A percentile compares a stretch with the other conserved stretches of the same genome.
phyloP scores from a whole-genome alignment of 176 grass and related monocot genomes.

The Lolium rigidum region DNA sequence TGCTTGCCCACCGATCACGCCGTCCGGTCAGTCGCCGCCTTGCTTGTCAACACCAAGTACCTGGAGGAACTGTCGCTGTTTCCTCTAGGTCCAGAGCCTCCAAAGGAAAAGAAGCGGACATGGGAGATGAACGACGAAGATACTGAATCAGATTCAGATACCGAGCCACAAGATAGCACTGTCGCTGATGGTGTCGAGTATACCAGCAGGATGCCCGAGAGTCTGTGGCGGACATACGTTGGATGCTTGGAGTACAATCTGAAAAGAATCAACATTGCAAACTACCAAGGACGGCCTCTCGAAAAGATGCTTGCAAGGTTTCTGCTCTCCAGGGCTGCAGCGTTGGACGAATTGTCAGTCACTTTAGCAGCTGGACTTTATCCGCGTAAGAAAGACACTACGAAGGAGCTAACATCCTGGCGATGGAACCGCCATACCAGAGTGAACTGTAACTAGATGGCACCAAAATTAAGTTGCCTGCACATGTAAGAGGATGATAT shows the following conservation, averaged over 20 bases:
- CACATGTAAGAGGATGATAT: too few species aligned
- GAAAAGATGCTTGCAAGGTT: slow-evolving; percentile 27
- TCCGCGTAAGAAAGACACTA: neutral
- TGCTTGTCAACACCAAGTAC: neutral
- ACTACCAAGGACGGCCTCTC: neutral
- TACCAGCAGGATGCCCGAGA: neutral
- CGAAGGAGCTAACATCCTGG: neutral
- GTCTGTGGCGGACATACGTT: neutral
- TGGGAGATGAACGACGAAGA: neutral
- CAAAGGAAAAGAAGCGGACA: neutral
- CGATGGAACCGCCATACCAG: neutral
- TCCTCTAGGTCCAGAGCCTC: neutral
- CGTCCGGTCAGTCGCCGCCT: neutral
- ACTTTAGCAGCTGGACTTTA: neutral
- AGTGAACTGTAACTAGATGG: neutral
- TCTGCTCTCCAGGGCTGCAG: slow-evolving; percentile 10
- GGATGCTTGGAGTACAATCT: neutral
- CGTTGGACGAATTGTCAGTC: neutral
- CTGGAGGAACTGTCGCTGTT: neutral
- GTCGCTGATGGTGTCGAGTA: too few species aligned
- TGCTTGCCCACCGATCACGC: neutral
- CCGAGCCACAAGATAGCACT: neutral
- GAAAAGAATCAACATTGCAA: neutral
- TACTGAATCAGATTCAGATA: neutral
- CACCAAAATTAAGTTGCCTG: too few species aligned